These are phyloP conservation scores for Phytophthora litchii DNA, from an alignment of 352 stramenopile genomes.

Conservation along the genomic window DNA sequence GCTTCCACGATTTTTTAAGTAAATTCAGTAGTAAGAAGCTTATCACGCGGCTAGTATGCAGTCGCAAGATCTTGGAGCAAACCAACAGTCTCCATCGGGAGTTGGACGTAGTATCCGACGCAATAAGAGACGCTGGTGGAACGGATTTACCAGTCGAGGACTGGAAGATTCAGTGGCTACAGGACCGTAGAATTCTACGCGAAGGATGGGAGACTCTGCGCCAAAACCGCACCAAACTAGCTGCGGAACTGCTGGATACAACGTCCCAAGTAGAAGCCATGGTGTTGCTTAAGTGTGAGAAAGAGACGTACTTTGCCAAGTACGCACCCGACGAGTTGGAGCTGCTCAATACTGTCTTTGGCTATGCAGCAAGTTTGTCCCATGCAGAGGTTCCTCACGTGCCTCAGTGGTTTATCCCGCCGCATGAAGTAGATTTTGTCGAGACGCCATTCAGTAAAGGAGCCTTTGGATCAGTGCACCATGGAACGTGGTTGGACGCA, in stretches of 20 bases:
- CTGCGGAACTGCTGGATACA: constrained; percentile 14
- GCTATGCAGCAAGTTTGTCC: constrained; percentile 17
- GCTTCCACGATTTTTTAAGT: constrained; percentile 16
- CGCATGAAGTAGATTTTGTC: constrained; percentile 31
- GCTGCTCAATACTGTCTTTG: constrained; percentile 25
- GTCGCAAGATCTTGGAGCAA: constrained; percentile 21
- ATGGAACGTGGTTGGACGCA: constrained; percentile 35
- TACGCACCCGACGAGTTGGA: constrained; percentile 20
- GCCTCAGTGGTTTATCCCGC: constrained; percentile 31
- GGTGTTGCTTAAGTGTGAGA: constrained; percentile 26
- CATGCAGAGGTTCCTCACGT: constrained; percentile 17
- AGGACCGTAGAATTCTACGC: constrained; percentile 10
- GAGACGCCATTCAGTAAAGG: constrained; percentile 33
- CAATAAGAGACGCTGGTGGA: background rate
- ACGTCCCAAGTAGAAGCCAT: constrained; percentile 23
- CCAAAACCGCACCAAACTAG: constrained; percentile 8
- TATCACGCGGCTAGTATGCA: constrained; percentile 27
- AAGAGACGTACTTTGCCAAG: constrained; percentile 22
- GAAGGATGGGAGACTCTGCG: constrained; percentile 15
- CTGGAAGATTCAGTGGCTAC: constrained; percentile 16
- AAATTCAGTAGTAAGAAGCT: constrained; percentile 21
- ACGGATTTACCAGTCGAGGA: background rate
- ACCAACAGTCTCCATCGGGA: constrained; percentile 10
- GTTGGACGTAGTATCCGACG: constrained; percentile 9
- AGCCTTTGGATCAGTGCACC: constrained; percentile 33